Percentiles rank a stretch among this genome's conserved stretches.
Conservation (phyloP, 2,329 filamentous ascomycete species). For the Sclerotinia borealis region DNA sequence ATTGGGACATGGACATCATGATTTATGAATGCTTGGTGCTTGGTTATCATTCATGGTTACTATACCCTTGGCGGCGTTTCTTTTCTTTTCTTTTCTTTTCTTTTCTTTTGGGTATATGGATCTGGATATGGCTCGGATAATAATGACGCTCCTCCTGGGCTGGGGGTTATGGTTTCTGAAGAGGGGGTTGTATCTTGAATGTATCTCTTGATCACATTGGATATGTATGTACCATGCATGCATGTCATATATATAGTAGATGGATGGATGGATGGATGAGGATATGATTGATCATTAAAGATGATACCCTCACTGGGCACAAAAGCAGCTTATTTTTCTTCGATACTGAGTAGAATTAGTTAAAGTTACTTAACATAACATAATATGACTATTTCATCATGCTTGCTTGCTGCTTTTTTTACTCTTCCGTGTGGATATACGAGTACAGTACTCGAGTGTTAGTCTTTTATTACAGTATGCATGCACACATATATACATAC, state of each 20-base stretch:
- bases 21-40: not conserved
- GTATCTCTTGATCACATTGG: not conserved
- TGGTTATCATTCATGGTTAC: constrained; percentile 1
- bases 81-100: constrained; percentile 3
- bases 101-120: not conserved
- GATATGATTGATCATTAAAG: not conserved
- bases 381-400: not conserved
- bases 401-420: too few relatives aligned
- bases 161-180: not conserved
- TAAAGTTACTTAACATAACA: too few relatives aligned
- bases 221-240: too few relatives aligned
- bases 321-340: not conserved
- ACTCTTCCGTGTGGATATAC: too few relatives aligned
- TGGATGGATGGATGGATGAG: not conserved
- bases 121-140: not conserved
- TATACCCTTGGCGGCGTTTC: constrained; percentile 7
- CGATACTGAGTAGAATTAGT: not conserved
- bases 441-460: too few relatives aligned
- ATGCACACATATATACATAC: too few relatives aligned
- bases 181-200: not conserved
- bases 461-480: too few relatives aligned
- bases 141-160: constrained; percentile 3
- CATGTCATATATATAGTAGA: not conserved
- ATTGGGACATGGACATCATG: not conserved
- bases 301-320: not conserved